These are phyloP conservation scores for Cyberlindnera subsufficiens DNA, from an alignment of 805 yeast genomes.

Conservation along the genomic window DNA sequence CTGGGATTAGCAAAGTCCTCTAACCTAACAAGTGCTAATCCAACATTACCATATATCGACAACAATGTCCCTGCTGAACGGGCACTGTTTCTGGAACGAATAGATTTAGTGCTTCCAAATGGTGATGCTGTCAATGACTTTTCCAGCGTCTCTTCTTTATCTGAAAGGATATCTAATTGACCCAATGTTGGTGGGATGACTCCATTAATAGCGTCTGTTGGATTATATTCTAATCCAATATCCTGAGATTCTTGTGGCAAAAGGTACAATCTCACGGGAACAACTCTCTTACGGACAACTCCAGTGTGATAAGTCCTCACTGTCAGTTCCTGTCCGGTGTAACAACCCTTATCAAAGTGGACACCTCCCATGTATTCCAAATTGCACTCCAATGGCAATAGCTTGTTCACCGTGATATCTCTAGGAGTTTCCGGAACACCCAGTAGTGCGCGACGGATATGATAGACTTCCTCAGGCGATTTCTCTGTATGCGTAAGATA, in stretches of 20 bases:
- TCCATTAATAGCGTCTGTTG: constrained; percentile 6
- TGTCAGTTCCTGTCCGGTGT: constrained; percentile 93
- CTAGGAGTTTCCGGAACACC: constrained; percentile 52
- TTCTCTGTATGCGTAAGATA: constrained; percentile 18
- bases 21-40: constrained; percentile 55
- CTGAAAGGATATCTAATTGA: constrained; percentile 17
- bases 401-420: constrained; percentile 41
- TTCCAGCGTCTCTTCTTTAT: constrained; percentile 12
- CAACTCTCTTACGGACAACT: constrained; percentile 71
- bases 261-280: constrained; percentile 50
- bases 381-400: constrained; percentile 80
- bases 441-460: constrained; percentile 36
- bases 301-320: constrained; percentile 84
- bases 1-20: constrained; percentile 36
- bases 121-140: constrained; percentile 29
- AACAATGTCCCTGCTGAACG: constrained; percentile 54
- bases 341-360: constrained; percentile 89
- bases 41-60: constrained; percentile 50
- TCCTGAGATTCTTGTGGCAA: constrained; percentile 7
- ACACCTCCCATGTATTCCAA: constrained; percentile 76
- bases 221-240: constrained; percentile 12
- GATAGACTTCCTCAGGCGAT: constrained; percentile 26
- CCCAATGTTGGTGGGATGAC: constrained; percentile 7
- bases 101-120: constrained; percentile 25
- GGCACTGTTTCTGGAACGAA: not conserved